phyloP scores from a whole-genome alignment of 495 filamentous ascomycete species.

The Hyaloscypha hepaticicola region DNA sequence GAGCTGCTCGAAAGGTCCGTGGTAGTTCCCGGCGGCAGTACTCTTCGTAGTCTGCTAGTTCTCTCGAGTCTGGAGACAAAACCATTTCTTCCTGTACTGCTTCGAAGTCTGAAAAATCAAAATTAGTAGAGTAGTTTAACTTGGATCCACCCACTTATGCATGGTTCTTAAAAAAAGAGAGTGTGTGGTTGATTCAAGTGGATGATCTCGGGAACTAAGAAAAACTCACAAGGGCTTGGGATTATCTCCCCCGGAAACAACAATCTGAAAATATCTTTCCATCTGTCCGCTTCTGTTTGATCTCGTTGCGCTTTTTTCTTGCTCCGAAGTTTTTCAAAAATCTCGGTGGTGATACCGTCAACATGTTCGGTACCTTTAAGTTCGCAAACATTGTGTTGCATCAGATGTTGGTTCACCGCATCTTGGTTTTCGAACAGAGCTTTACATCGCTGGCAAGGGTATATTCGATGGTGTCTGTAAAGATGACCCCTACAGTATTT shows the following conservation, averaged over 20 bases:
- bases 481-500: slow-evolving; percentile 18
- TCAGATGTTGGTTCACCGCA: slow-evolving; percentile 20
- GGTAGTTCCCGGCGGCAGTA: slow-evolving; percentile 21
- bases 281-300: slow-evolving; percentile 29
- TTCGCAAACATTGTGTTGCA: slow-evolving; percentile 17
- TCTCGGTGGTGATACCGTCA: slow-evolving; percentile 24
- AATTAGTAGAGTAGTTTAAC: too few species aligned
- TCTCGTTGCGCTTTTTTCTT: slow-evolving; percentile 21
- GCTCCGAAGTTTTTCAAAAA: slow-evolving; percentile 16
- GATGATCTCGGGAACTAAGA: too few species aligned
- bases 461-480: slow-evolving; percentile 22
- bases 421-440: slow-evolving; percentile 13
- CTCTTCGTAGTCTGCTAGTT: slow-evolving; percentile 17
- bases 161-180: neutral
- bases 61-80: neutral
- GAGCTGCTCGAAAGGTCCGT: neutral
- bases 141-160: too few species aligned
- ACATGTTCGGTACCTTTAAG: slow-evolving; percentile 1
- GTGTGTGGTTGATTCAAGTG: neutral
- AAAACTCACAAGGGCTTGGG: slow-evolving; percentile 21
- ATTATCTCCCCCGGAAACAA: slow-evolving; percentile 25
- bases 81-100: slow-evolving; percentile 3
- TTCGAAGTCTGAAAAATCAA: slow-evolving; percentile 20
- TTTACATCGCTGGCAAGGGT: slow-evolving; percentile 21
- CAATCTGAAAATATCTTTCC: slow-evolving; percentile 23